Conservation (phyloP, 495 filamentous ascomycete species). For the Tetracladium setigerum region DNA sequence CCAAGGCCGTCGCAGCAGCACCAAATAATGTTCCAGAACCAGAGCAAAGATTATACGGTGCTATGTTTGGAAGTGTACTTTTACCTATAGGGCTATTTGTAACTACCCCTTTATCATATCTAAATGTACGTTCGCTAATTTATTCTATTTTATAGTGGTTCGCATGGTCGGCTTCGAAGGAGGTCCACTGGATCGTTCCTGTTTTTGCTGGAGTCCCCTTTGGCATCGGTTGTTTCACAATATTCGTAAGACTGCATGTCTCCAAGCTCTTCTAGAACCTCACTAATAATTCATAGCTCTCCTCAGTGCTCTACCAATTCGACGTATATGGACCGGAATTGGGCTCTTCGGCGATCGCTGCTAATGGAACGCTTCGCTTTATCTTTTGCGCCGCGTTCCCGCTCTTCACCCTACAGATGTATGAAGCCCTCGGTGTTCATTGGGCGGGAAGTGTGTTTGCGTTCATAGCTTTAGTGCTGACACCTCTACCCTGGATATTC, state of each 20-base stretch:
- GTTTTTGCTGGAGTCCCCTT: constrained; percentile 17
- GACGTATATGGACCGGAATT: constrained; percentile 22
- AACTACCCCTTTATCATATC: neutral
- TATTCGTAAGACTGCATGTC: constrained; percentile 7
- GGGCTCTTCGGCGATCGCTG: constrained; percentile 71
- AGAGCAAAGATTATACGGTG: constrained; percentile 16
- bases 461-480: constrained; percentile 65
- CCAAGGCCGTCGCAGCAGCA: constrained; percentile 5
- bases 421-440: constrained; percentile 65
- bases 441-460: constrained; percentile 74
- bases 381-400: constrained; percentile 81
- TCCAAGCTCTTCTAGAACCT: neutral
- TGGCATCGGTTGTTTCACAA: constrained; percentile 13
- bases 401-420: constrained; percentile 75
- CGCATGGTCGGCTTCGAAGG: constrained; percentile 7
- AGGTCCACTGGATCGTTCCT: constrained; percentile 15
- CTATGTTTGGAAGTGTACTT: constrained; percentile 14
- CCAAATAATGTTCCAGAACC: constrained; percentile 9
- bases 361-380: constrained; percentile 59
- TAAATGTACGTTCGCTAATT: neutral
- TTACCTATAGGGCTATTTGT: constrained; percentile 18
- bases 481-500: constrained; percentile 77
- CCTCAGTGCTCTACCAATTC: constrained; percentile 14
- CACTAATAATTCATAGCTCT: constrained; percentile 1
- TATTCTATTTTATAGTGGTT: neutral